phyloP scores from a whole-genome alignment of 2,329 filamentous ascomycete genomes.

The Aphanocladium album region DNA sequence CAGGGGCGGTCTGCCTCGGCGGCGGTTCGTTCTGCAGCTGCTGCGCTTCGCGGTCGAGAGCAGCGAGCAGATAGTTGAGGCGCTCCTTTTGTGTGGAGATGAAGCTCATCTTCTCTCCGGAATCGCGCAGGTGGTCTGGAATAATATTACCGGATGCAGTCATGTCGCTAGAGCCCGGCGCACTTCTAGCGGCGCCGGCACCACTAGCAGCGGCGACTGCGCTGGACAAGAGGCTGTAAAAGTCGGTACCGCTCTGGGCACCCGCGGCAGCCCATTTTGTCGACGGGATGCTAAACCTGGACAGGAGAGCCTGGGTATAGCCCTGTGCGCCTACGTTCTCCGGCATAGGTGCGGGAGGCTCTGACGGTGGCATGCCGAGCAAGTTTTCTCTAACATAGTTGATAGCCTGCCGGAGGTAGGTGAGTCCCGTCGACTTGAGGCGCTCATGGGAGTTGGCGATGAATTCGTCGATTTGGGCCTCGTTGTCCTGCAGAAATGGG shows the following conservation, averaged over 20 bases:
- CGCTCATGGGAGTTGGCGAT: conserved; percentile 78
- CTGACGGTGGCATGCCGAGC: conserved; percentile 65
- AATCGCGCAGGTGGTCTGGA: conserved; percentile 60
- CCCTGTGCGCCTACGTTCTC: conserved; percentile 42
- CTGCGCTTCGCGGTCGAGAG: conserved; percentile 73
- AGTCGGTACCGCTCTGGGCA: conserved; percentile 52
- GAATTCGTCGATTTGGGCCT: conserved; percentile 82
- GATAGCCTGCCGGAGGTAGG: conserved; percentile 67
- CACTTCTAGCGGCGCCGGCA: conserved; percentile 30
- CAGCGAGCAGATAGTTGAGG: conserved; percentile 67
- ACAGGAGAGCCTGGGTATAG: conserved; percentile 79
- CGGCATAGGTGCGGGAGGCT: conserved; percentile 31
- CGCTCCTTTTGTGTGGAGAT: conserved; percentile 75
- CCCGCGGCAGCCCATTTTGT: conserved; percentile 50
- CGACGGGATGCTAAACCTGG: conserved; percentile 77
- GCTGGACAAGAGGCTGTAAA: conserved; percentile 72
- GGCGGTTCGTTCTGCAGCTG: conserved; percentile 40
- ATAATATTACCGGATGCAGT: conserved; percentile 57
- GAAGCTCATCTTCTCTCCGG: conserved; percentile 65
- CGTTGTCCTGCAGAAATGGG: conserved; percentile 83
- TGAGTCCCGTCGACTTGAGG: conserved; percentile 68
- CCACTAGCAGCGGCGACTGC: conserved; percentile 62
- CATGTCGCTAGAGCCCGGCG: conserved; percentile 17
- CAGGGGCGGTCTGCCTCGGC: conserved; percentile 26
- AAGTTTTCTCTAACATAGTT: conserved; percentile 70